Base-by-base conservation (phyloP, 179 eudicot species). In the Vitellaria paradoxa region DNA sequence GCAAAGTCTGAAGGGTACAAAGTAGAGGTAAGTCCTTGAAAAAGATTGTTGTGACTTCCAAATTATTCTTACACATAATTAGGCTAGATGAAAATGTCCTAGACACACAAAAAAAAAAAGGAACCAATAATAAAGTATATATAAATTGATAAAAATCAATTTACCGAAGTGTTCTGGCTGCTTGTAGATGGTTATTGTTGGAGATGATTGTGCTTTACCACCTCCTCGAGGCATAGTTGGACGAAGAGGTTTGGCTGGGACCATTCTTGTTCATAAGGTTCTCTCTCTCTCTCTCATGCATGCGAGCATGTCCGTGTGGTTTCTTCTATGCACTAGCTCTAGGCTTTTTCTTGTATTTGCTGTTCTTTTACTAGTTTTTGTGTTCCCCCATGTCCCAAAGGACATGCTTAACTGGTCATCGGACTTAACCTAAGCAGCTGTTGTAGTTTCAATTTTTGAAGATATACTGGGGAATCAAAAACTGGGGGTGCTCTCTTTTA, bases 211-310 rank as follows among this genome's bases (percentile, higher is more conserved):
- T 89, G 97, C 97, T 77, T 82, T 96, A 80, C 96, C 97, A 79
- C 97, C 99, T 67, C 96, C 98, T 67, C 83, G 94, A 82, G 99
- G 99, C 81, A 93, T 96, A 71, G 92, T 97, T 81, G 99, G 99
- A 53, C 89, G 98, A 77, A 86, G 99, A 88, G 99, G 99, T 77
- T 90, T 96, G 87, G 98, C 99, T 65, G 99, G 99, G 80, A 93
- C 98, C 10, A 81, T 95, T 86, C 88, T 93, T 78, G 96, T 95
- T 78, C 93, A 93, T 78, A 95, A 95, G 97, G 99, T 95, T 66
- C n/a, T 78, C 69, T 70, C 53, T 73, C 30, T 45, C 46, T 53
- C 24, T 37, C 75, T 60, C 49, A 46, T 13, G 47, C 26, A 45
- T 18, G 65, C 56, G 10, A 21, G 57, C 26, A 24, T 62, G 47